These are phyloP conservation scores for Chlamydomonas reinhardtii DNA, from an alignment of 163 green algal species.

Conservation along the genomic window DNA sequence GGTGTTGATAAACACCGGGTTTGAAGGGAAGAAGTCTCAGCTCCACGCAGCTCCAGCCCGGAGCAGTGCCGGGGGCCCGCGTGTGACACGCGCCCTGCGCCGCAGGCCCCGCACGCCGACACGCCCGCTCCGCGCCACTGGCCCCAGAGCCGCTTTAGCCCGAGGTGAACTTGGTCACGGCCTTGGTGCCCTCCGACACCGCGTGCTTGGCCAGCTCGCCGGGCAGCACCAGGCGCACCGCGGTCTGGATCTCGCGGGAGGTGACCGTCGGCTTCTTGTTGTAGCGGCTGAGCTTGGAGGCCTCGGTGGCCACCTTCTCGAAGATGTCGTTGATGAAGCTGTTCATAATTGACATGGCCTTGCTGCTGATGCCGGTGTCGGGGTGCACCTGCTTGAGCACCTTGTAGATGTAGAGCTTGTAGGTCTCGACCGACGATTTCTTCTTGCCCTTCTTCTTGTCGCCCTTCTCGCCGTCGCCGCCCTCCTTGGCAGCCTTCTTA, in stretches of 20 bases:
- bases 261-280: slow-evolving; percentile 53
- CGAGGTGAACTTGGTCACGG: slow-evolving; percentile 96
- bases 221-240: slow-evolving; percentile 82
- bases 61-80: no score
- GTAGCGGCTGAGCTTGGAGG: slow-evolving; percentile 61
- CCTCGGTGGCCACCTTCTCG: slow-evolving; percentile 92
- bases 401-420: slow-evolving; percentile 64
- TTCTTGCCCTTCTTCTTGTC: no score
- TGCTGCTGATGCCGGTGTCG: slow-evolving; percentile 83
- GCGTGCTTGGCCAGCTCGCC: slow-evolving; percentile 94
- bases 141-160: slow-evolving; percentile 58
- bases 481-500: no score
- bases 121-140: no score
- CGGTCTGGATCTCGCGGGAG: slow-evolving; percentile 63
- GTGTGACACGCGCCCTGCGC: no score
- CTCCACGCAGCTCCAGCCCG: no score
- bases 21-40: no score
- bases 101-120: no score
- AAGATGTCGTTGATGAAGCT: slow-evolving; percentile 95
- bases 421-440: slow-evolving; percentile 15
- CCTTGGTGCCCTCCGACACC: slow-evolving; percentile 95
- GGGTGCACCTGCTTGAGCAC: slow-evolving; percentile 73
- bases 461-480: no score
- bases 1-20: no score
- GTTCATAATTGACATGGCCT: slow-evolving; percentile 87